phyloP scores from a whole-genome alignment of 441 rosid species.

The Erodium moschatum region DNA sequence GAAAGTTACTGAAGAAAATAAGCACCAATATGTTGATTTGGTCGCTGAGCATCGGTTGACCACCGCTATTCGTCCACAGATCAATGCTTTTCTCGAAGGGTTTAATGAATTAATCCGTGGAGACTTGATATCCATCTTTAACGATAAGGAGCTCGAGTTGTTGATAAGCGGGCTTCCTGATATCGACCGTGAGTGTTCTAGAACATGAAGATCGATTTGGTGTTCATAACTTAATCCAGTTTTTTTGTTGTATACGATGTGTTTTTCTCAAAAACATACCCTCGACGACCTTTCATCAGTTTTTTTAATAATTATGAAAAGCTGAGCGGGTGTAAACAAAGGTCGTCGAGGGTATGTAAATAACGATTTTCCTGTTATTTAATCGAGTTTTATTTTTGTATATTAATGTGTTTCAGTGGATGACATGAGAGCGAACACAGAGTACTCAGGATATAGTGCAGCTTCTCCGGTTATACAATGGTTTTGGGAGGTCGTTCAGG shows the following conservation, averaged over 20 bases:
- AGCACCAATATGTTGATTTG: slow-evolving; percentile 92
- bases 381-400: slow-evolving; percentile 14
- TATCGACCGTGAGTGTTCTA: slow-evolving; percentile 72
- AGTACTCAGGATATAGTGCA: slow-evolving; percentile 76
- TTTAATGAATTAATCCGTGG: slow-evolving; percentile 69
- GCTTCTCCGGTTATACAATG: slow-evolving; percentile 83
- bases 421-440: slow-evolving; percentile 77
- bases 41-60: slow-evolving; percentile 94
- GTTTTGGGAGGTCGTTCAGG: slow-evolving; percentile 96
- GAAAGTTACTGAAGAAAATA: slow-evolving; percentile 92
- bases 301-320: no score
- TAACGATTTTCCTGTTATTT: not conserved
- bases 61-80: slow-evolving; percentile 95
- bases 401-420: slow-evolving; percentile 46
- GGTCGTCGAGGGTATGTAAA: no score
- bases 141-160: slow-evolving; percentile 96
- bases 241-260: slow-evolving; percentile 8
- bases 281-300: no score
- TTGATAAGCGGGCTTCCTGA: slow-evolving; percentile 98
- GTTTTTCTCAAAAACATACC: not conserved
- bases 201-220: not conserved
- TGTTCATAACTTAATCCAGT: not conserved
- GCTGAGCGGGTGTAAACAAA: no score
- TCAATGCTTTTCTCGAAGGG: slow-evolving; percentile 81
- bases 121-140: slow-evolving; percentile 80